Percentiles rank a stretch among this genome's conserved stretches.
phyloP scores from a whole-genome alignment of 2,329 filamentous ascomycete species.

The Lojkania enalia region DNA sequence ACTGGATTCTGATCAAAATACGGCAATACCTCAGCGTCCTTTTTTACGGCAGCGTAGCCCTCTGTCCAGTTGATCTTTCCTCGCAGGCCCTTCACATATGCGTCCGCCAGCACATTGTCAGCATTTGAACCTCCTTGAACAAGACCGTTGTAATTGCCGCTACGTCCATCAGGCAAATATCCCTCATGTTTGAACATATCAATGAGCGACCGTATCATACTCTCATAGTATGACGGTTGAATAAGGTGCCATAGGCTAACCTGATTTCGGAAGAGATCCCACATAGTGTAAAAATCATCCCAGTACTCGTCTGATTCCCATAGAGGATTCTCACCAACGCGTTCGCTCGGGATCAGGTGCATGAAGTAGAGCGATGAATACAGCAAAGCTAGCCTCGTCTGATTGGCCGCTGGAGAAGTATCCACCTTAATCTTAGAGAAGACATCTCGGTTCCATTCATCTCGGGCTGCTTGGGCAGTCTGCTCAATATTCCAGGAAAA shows the following conservation, averaged over 20 bases:
- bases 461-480: slow-evolving; percentile 46
- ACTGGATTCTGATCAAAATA: slow-evolving; percentile 42
- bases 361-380: slow-evolving; percentile 44
- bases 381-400: slow-evolving; percentile 35
- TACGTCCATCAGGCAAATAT: slow-evolving; percentile 71
- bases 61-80: slow-evolving; percentile 69
- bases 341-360: slow-evolving; percentile 43
- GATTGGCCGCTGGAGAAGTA: slow-evolving; percentile 30
- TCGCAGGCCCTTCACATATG: slow-evolving; percentile 66
- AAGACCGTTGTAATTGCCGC: slow-evolving; percentile 59
- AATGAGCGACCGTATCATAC: slow-evolving; percentile 71
- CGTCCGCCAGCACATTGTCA: slow-evolving; percentile 63
- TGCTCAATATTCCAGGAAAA: slow-evolving; percentile 48
- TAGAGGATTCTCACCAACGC: slow-evolving; percentile 66
- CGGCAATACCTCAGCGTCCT: slow-evolving; percentile 65
- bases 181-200: slow-evolving; percentile 65
- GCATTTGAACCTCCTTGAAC: slow-evolving; percentile 44
- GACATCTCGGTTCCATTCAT: slow-evolving; percentile 56
- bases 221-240: slow-evolving; percentile 64
- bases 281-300: slow-evolving; percentile 75
- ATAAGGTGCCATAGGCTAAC: slow-evolving; percentile 58
- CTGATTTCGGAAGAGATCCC: slow-evolving; percentile 68
- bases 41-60: slow-evolving; percentile 71
- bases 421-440: slow-evolving; percentile 59
- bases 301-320: slow-evolving; percentile 68